Percentiles rank a stretch among this genome's conserved stretches.
Conservation (phyloP, 768 basidiomycete genomes). For the Amanita jacksonii region DNA sequence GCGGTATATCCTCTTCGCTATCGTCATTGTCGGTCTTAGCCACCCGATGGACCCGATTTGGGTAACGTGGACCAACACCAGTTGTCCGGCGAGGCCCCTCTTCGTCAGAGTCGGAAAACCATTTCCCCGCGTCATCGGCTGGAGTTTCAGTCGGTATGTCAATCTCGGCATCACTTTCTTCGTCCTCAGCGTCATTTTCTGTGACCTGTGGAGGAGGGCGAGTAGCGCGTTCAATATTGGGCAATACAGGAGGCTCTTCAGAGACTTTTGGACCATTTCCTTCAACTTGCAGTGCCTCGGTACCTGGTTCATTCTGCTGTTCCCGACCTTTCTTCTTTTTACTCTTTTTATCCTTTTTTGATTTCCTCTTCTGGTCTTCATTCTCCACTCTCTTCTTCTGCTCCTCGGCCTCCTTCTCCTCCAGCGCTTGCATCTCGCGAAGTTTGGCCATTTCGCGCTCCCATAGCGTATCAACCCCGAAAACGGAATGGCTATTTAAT, state of each 20-base stretch:
- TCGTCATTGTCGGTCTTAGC: slow-evolving; percentile 30
- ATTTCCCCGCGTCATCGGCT: slow-evolving; percentile 42
- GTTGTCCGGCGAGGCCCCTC: slow-evolving; percentile 43
- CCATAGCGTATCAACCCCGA: slow-evolving; percentile 92
- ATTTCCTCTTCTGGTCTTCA: slow-evolving; percentile 34
- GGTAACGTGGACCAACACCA: slow-evolving; percentile 49
- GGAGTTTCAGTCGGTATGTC: slow-evolving; percentile 40
- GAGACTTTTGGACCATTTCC: slow-evolving; percentile 21
- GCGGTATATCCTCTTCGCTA: slow-evolving; percentile 76
- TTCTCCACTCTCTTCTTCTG: slow-evolving; percentile 35
- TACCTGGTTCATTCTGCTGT: slow-evolving; percentile 11
- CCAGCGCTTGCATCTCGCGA: slow-evolving; percentile 62
- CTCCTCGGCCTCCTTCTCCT: slow-evolving; percentile 49
- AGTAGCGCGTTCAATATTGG: slow-evolving; percentile 30
- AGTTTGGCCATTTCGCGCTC: slow-evolving; percentile 80
- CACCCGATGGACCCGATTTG: slow-evolving; percentile 19
- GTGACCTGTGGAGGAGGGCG: slow-evolving; percentile 28
- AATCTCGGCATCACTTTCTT: slow-evolving; percentile 29
- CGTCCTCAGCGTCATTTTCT: slow-evolving; percentile 46
- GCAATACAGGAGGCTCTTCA: slow-evolving; percentile 34
- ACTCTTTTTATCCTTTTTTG: slow-evolving; percentile 40
- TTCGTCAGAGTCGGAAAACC: slow-evolving; percentile 25
- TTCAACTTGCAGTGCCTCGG: not conserved
- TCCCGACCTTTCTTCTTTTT: slow-evolving; percentile 25
- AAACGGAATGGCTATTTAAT: slow-evolving; percentile 64